Evolutionary conservation across 805 yeast species (phyloP).

Genomic region (Torulaspora quercuum): DNA sequence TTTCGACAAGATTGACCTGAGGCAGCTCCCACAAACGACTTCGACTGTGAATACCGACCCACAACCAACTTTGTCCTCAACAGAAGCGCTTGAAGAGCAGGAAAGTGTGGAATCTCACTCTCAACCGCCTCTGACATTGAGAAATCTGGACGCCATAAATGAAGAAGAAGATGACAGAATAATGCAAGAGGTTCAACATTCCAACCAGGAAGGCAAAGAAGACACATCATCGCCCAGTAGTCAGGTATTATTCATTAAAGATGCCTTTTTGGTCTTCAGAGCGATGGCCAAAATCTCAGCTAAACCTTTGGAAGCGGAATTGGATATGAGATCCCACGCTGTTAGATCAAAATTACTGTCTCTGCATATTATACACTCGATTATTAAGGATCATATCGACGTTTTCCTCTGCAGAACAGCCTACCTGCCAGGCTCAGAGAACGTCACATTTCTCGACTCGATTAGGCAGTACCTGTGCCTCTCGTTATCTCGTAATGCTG

Average conservation of each 20-base stretch:
- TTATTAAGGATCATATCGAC: slow-evolving; percentile 79
- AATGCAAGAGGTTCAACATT: slow-evolving; percentile 41
- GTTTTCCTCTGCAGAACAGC: slow-evolving; percentile 63
- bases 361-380: slow-evolving; percentile 80
- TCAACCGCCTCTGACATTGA: slow-evolving; percentile 49
- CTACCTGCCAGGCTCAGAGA: slow-evolving; percentile 51
- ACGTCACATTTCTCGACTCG: slow-evolving; percentile 68
- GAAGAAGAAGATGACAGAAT: slow-evolving; percentile 56
- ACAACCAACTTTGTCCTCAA: slow-evolving; percentile 26
- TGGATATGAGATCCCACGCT: slow-evolving; percentile 87
- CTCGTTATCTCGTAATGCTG: slow-evolving; percentile 84
- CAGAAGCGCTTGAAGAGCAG: slow-evolving; percentile 15
- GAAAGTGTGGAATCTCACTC: slow-evolving; percentile 35
- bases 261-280: slow-evolving; percentile 88
- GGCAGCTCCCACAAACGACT: slow-evolving; percentile 28
- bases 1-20: slow-evolving; percentile 58
- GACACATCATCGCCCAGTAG: slow-evolving; percentile 30
- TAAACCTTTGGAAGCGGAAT: slow-evolving; percentile 71
- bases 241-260: slow-evolving; percentile 72
- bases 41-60: slow-evolving; percentile 23
- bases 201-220: slow-evolving; percentile 6
- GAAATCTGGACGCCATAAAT: slow-evolving; percentile 54
- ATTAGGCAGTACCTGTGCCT: slow-evolving; percentile 80
- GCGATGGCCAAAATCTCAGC: slow-evolving; percentile 92
- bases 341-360: slow-evolving; percentile 89